Percentiles rank a stretch among this genome's conserved stretches.
These are phyloP conservation scores for Henckelia pumila DNA, from an alignment of 257 asterid genomes.

Conservation along the genomic window DNA sequence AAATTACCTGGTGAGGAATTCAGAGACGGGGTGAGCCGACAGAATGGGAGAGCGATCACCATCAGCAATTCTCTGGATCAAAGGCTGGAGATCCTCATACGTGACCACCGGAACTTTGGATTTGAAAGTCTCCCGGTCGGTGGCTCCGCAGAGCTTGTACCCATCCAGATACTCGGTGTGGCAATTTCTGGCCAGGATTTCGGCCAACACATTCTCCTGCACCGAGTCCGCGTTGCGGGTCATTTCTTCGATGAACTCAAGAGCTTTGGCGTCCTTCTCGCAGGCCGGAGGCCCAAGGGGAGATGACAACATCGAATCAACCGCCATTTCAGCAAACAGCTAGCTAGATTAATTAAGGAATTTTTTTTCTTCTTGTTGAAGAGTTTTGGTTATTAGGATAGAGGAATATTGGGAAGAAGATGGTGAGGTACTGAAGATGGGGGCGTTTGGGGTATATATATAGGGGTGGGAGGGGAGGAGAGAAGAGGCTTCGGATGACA, in stretches of 20 bases:
- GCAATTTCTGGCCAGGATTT: conserved; percentile 34
- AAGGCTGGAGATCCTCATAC: conserved; percentile 30
- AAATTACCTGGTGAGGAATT: conserved; percentile 39
- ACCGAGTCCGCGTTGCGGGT: conserved; percentile 29
- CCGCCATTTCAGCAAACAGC: conserved; percentile 12
- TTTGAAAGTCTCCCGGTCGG: conserved; percentile 21
- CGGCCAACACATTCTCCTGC: conserved; percentile 26
- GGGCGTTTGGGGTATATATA: too few species aligned
- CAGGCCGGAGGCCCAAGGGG: conserved; percentile 18
- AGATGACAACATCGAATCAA: conserved; percentile 11
- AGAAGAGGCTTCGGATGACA: too few species aligned
- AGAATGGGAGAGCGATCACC: conserved; percentile 47
- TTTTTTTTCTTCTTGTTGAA: too few species aligned
- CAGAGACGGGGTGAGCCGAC: conserved; percentile 37
- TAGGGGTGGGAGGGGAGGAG: too few species aligned
- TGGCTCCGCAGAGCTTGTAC: conserved; percentile 11
- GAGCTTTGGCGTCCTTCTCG: conserved; percentile 28
- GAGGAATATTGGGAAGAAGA: too few species aligned
- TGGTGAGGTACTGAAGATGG: too few species aligned
- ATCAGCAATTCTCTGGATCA: conserved; percentile 34
- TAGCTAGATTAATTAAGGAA: too few species aligned
- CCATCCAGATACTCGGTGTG: conserved; percentile 31
- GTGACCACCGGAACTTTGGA: conserved; percentile 21
- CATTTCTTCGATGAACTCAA: conserved; percentile 36
- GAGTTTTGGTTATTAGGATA: neutral